Evolutionary conservation across 2,329 filamentous ascomycete genomes (phyloP).

Genomic region (Teratosphaeria nubilosa): DNA sequence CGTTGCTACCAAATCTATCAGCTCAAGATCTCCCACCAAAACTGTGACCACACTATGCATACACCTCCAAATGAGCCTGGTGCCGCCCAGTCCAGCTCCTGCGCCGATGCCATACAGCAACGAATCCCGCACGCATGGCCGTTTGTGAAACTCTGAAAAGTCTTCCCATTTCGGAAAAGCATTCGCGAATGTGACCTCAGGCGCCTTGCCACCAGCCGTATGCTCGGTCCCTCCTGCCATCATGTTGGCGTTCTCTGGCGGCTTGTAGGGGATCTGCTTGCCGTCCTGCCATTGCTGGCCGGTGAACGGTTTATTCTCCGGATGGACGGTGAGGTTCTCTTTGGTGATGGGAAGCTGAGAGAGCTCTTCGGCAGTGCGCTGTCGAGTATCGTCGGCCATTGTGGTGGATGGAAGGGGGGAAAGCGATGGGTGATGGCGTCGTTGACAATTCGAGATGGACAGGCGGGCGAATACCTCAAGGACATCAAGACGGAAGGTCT

Average conservation of each 20-base stretch:
- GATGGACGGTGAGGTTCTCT: conserved; percentile 22
- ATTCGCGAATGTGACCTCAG: conserved; percentile 42
- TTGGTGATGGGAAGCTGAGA: conserved; percentile 10
- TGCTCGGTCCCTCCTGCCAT: conserved; percentile 48
- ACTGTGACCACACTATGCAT: conserved; percentile 19
- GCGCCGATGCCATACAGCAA: conserved; percentile 73
- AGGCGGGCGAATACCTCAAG: neutral
- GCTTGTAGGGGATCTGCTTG: conserved; percentile 15
- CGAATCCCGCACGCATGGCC: conserved; percentile 75
- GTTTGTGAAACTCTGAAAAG: conserved; percentile 61
- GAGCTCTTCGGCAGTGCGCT: conserved; percentile 22
- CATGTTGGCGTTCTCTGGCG: conserved; percentile 41
- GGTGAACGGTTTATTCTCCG: conserved; percentile 23
- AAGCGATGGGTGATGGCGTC: neutral
- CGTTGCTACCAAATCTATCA: conserved; percentile 20
- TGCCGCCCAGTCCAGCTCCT: conserved; percentile 64
- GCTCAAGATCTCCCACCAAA: neutral
- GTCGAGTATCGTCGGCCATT: conserved; percentile 39
- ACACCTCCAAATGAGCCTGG: conserved; percentile 70
- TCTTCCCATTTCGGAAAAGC: conserved; percentile 57
- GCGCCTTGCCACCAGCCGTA: conserved; percentile 54
- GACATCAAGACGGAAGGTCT: neutral
- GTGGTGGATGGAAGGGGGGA: conserved; percentile 1
- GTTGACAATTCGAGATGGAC: neutral
- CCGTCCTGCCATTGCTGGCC: conserved; percentile 25